Evolutionary conservation across 306 rosid genomes (phyloP), one percentile per base, ranked within the genome.

Genomic region (Carpinus fangiana): DNA sequence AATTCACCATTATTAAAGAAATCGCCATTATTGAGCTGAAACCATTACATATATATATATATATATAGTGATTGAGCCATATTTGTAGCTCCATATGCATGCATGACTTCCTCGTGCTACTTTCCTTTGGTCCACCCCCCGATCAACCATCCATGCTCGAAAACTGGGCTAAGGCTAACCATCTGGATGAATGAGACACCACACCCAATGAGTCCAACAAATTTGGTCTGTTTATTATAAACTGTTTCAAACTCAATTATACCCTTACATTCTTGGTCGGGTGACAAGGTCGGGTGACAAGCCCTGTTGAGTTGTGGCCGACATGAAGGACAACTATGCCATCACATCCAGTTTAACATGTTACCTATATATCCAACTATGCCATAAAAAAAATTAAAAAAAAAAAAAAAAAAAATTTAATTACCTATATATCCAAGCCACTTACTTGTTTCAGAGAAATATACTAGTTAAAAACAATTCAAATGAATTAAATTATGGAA

Each of bases 1-100:
- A 31, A 31, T 31, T 31, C 34, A 31, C 34, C 34, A 31, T 31
- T 23, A 23, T 23, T 23, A 23, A 23, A 23, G 26, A 23, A 23
- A 23, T n/a, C 9, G n/a, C 20, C 80, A 79, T 83, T 65, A 79
- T 83, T 72, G 76, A 71, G 50, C 70, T 75, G 78, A 38, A 38
- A 38, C 48, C 76, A 56, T 5, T 16, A 26, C 36, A 23, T 12
- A 38, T 38, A 38, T 38, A 38, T 38, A 36, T 36, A 36, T 36
- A 1, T 21, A 11, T 9, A 1, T 21, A 11, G 4, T 50, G 70
- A 47, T 71, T 66, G 13, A 43, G 8, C 45, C 52, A 76, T 0
- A 13, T 52, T 57, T 79, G 75, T 54, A 20, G 28, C 18, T 56
- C 10, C 34, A 45, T 23, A 23, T 45, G 48, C 64, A 21, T 57